A percentile compares a stretch with the other conserved stretches of the same genome.
These are phyloP conservation scores for Ustulina deusta DNA, from an alignment of 2,329 filamentous ascomycete genomes.

Conservation along the genomic window DNA sequence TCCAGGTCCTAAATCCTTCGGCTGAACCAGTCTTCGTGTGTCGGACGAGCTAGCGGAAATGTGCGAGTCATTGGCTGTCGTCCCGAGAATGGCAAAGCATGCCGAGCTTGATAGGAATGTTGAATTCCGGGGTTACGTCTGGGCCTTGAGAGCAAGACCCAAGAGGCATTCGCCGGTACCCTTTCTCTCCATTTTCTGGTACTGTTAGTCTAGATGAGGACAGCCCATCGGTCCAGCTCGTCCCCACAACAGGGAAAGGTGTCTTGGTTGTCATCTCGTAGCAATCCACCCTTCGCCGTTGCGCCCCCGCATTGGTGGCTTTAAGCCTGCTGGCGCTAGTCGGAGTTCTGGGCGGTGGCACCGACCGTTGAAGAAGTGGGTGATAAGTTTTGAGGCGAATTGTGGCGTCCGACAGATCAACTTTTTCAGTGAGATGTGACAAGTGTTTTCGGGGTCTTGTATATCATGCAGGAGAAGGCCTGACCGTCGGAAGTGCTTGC, in stretches of 20 bases:
- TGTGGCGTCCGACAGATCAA: constrained; percentile 31
- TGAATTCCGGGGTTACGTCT: constrained; percentile 24
- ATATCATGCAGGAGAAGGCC: constrained; percentile 22
- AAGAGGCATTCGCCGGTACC: constrained; percentile 17
- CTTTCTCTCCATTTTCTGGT: constrained; percentile 10
- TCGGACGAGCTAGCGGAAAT: constrained; percentile 17
- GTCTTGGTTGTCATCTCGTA: constrained; percentile 27
- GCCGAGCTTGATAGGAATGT: constrained; percentile 14
- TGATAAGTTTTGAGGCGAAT: constrained; percentile 31
- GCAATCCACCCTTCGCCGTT: constrained; percentile 13
- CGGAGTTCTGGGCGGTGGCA: constrained; percentile 6
- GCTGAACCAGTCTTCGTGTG: constrained; percentile 6
- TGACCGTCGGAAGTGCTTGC: constrained; percentile 17
- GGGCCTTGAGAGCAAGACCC: constrained; percentile 22
- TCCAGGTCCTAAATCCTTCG: constrained; percentile 21
- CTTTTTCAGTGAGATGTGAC: constrained; percentile 22
- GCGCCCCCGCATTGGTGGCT: constrained; percentile 34
- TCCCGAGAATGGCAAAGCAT: constrained; percentile 4
- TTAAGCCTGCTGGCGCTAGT: constrained; percentile 14
- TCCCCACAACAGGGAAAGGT: constrained; percentile 7
- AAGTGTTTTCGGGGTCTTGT: constrained; percentile 23
- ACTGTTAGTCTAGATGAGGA: constrained; percentile 29
- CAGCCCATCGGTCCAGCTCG: constrained; percentile 21
- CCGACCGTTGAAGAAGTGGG: constrained; percentile 19
- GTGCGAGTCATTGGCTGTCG: constrained; percentile 23